Percentiles rank a stretch among this genome's conserved stretches.
Evolutionary conservation across 2,329 filamentous ascomycete species (phyloP).

Genomic region (Xylogone sp.): DNA sequence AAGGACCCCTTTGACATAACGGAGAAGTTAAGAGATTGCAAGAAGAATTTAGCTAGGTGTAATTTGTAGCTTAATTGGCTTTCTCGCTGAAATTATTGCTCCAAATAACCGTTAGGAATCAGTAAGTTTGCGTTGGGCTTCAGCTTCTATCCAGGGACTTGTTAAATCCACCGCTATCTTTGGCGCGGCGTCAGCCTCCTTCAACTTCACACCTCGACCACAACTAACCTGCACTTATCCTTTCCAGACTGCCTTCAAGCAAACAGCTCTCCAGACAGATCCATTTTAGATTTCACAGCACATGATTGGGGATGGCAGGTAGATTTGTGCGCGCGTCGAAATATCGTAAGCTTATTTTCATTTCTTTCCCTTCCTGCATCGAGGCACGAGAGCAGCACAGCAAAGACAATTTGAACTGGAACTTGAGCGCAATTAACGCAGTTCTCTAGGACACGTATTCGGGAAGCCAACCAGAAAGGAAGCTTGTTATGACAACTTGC

Average conservation of each 20-base stretch:
- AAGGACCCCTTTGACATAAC: neutral
- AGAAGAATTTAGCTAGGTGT: too few relatives aligned
- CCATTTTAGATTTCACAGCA: neutral
- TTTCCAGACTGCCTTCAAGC: neutral
- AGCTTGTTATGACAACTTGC: conserved; percentile 96
- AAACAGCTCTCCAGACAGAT: neutral
- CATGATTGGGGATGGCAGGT: conserved; percentile 52
- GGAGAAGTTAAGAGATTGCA: too few relatives aligned
- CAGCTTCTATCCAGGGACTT: neutral
- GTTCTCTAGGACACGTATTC: conserved; percentile 79
- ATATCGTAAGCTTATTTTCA: conserved; percentile 52
- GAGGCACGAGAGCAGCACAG: conserved; percentile 14
- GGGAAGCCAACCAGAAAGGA: conserved; percentile 94
- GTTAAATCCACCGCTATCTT: neutral
- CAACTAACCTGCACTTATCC: neutral
- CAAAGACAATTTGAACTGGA: neutral
- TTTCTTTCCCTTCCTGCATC: conserved; percentile 11
- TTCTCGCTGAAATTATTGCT: neutral
- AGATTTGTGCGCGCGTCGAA: conserved; percentile 72
- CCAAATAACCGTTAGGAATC: neutral
- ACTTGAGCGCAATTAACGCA: conserved; percentile 35
- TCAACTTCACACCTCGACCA: neutral
- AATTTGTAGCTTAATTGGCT: neutral
- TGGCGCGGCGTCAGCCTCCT: neutral
- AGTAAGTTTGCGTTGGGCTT: neutral